These are phyloP conservation scores for Uncinocarpus reesii DNA, from an alignment of 2,329 filamentous ascomycete genomes.

Conservation along the genomic window DNA sequence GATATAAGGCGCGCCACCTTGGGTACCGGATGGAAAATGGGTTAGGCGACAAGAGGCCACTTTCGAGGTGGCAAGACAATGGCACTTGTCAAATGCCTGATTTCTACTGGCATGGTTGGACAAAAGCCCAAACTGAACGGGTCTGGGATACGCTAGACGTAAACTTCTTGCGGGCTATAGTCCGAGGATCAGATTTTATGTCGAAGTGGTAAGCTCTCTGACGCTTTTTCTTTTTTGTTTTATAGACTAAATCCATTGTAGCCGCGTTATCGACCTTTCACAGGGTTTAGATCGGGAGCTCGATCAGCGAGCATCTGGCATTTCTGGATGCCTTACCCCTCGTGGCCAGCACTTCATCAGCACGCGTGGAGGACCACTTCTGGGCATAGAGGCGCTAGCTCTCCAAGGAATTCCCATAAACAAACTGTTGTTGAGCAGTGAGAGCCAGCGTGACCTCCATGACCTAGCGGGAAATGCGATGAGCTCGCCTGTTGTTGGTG, in stretches of 20 bases:
- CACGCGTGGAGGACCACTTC: slow-evolving; percentile 49
- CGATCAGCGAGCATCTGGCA: slow-evolving; percentile 43
- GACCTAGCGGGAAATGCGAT: slow-evolving; percentile 73
- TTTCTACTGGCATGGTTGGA: slow-evolving; percentile 45
- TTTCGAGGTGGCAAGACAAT: slow-evolving; percentile 51
- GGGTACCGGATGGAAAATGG: slow-evolving; percentile 41
- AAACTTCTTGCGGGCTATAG: slow-evolving; percentile 43
- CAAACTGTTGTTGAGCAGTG: slow-evolving; percentile 52
- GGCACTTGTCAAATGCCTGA: slow-evolving; percentile 47
- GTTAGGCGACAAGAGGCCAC: slow-evolving; percentile 47
- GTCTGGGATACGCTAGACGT: slow-evolving; percentile 60
- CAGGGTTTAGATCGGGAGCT: slow-evolving; percentile 59
- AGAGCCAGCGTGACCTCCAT: slow-evolving; percentile 52
- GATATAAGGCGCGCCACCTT: slow-evolving; percentile 51
- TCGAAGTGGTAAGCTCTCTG: slow-evolving; percentile 48
- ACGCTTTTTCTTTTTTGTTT: neutral
- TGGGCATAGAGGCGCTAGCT: slow-evolving; percentile 51
- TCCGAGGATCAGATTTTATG: slow-evolving; percentile 46
- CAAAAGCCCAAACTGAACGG: slow-evolving; percentile 45
- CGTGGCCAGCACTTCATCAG: slow-evolving; percentile 52
- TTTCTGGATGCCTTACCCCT: slow-evolving; percentile 60
- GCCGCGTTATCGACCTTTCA: slow-evolving; percentile 50
- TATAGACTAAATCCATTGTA: slow-evolving; percentile 16
- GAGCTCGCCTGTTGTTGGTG: slow-evolving; percentile 61
- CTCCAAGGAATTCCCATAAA: slow-evolving; percentile 60